Conservation (phyloP, 2,329 filamentous ascomycete species). For the Fusarium avenaceum region DNA sequence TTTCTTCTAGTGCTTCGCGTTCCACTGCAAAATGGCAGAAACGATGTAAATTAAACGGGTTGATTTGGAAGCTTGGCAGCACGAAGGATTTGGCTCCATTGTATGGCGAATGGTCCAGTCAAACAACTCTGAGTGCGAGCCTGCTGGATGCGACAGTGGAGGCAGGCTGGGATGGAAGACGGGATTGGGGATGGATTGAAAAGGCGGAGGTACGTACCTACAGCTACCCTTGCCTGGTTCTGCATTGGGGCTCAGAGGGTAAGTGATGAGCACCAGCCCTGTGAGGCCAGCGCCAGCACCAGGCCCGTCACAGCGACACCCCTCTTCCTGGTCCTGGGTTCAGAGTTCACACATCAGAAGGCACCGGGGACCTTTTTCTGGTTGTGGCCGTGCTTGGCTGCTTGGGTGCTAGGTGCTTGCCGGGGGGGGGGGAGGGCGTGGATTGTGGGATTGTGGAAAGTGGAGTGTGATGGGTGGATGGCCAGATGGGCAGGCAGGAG, state of each 20-base stretch:
- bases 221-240: constrained; percentile 12
- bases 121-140: constrained; percentile 28
- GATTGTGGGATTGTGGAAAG: background rate
- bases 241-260: constrained; percentile 35
- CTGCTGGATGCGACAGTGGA: background rate
- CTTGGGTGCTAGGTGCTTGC: constrained; percentile 2
- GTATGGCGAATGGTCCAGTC: constrained; percentile 21
- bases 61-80: background rate
- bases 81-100: constrained; percentile 23
- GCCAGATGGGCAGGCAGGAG: background rate
- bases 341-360: background rate
- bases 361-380: constrained; percentile 40
- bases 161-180: constrained; percentile 3
- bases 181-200: constrained; percentile 21
- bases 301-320: constrained; percentile 26
- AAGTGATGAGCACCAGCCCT: constrained; percentile 44
- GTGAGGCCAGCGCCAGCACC: constrained; percentile 43
- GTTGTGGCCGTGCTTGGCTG: constrained; percentile 37
- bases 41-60: background rate
- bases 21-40: constrained; percentile 5
- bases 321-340: constrained; percentile 10
- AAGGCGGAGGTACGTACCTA: constrained; percentile 43
- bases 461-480: constrained; percentile 8
- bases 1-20: constrained; percentile 1
- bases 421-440: constrained; percentile 15